Evolutionary conservation across 2,329 filamentous ascomycete species (phyloP).

Genomic region (Fusarium euwallaceae): DNA sequence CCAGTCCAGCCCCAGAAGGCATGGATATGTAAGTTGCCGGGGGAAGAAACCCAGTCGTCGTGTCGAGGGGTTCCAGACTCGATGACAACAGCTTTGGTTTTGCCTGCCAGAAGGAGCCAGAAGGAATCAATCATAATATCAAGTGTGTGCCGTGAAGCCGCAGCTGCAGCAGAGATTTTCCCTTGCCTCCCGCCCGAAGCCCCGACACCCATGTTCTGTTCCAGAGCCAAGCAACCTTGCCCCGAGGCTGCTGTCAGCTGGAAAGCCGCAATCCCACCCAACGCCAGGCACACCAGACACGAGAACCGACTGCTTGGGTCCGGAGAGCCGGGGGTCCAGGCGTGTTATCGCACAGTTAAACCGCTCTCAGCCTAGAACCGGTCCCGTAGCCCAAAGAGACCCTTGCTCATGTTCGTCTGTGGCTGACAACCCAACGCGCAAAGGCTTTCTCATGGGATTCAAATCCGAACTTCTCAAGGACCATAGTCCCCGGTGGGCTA

Average conservation of each 20-base stretch:
- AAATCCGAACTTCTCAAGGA: not conserved
- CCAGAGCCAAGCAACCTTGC: not conserved
- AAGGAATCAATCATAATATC: not conserved
- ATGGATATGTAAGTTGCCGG: constrained; percentile 39
- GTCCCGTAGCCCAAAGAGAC: not conserved
- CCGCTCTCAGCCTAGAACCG: constrained; percentile 37
- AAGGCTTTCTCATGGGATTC: constrained; percentile 5
- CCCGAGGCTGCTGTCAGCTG: not conserved
- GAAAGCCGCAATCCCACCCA: constrained; percentile 22
- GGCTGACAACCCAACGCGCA: constrained; percentile 14
- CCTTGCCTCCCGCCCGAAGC: not conserved
- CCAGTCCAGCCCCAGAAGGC: not conserved
- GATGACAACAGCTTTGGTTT: constrained; percentile 4
- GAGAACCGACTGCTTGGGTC: constrained; percentile 47
- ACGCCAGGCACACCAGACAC: constrained; percentile 17
- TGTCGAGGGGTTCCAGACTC: constrained; percentile 25
- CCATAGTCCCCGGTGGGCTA: not conserved
- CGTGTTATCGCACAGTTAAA: constrained; percentile 34
- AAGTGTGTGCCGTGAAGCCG: not conserved
- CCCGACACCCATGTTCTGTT: not conserved
- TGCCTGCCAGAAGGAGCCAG: constrained; percentile 1
- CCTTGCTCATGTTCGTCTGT: constrained; percentile 10
- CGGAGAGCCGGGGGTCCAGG: constrained; percentile 33
- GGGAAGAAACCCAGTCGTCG: constrained; percentile 18
- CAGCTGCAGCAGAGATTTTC: not conserved